phyloP scores from a whole-genome alignment of 2,329 filamentous ascomycete species.

The Calonectria ilicicola region DNA sequence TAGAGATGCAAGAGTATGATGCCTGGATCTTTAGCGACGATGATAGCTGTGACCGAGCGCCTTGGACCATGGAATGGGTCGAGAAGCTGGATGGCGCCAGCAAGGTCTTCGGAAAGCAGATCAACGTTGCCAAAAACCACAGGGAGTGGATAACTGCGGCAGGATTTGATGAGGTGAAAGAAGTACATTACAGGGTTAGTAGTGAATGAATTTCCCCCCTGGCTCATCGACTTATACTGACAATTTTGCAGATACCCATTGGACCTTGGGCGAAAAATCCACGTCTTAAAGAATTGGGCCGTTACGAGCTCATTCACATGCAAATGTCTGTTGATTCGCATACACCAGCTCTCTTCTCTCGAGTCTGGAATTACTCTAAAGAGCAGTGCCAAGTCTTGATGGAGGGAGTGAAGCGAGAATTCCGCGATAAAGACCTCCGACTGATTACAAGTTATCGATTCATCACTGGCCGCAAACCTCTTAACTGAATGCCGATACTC shows the following conservation, averaged over 20 bases:
- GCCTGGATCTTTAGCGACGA: conserved; percentile 54
- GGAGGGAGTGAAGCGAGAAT: conserved; percentile 63
- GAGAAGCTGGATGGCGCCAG: conserved; percentile 51
- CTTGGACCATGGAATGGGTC: conserved; percentile 55
- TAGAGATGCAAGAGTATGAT: conserved; percentile 56
- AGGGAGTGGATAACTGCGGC: conserved; percentile 54
- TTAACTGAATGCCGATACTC: not conserved
- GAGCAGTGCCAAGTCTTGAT: conserved; percentile 57
- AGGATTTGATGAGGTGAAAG: conserved; percentile 51
- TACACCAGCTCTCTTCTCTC: conserved; percentile 53
- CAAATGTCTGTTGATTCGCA: conserved; percentile 58
- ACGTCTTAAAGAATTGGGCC: conserved; percentile 50
- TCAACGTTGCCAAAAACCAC: conserved; percentile 52
- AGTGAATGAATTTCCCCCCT: rapidly evolving
- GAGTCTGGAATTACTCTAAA: conserved; percentile 51
- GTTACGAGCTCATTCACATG: conserved; percentile 53
- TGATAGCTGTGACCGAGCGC: conserved; percentile 50
- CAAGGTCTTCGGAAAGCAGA: conserved; percentile 51
- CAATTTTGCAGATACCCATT: conserved; percentile 49
- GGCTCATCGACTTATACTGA: not conserved
- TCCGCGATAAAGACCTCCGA: conserved; percentile 32
- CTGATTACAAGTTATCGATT: conserved; percentile 39
- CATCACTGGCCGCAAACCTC: conserved; percentile 29
- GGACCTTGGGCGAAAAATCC: conserved; percentile 53
- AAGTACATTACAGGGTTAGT: conserved; percentile 30